A percentile compares a stretch with the other conserved stretches of the same genome.
These are phyloP conservation scores for Hypoxylon sp. DNA, from an alignment of 2,329 filamentous ascomycete genomes.

Conservation along the genomic window DNA sequence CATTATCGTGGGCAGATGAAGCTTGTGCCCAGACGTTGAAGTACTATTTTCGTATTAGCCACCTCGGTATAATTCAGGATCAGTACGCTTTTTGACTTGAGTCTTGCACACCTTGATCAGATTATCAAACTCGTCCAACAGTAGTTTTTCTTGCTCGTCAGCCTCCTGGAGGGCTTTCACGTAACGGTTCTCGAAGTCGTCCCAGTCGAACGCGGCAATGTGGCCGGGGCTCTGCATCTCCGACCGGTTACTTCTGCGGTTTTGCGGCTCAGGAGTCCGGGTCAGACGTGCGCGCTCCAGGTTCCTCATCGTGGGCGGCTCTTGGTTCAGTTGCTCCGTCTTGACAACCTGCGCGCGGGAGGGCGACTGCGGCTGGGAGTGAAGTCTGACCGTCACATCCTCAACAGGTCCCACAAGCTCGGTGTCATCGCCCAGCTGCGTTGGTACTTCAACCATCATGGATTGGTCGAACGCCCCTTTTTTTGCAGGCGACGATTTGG, in stretches of 20 bases:
- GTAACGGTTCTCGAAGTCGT: constrained; percentile 75
- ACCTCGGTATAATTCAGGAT: constrained; percentile 27
- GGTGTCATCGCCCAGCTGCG: constrained; percentile 35
- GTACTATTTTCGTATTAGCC: constrained; percentile 60
- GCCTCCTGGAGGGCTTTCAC: constrained; percentile 69
- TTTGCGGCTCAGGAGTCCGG: constrained; percentile 49
- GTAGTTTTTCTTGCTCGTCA: constrained; percentile 67
- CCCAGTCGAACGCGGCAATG: constrained; percentile 75
- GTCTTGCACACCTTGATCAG: constrained; percentile 67
- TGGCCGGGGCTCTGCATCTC: constrained; percentile 55
- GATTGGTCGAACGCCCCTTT: constrained; percentile 40
- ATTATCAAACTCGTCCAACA: constrained; percentile 71
- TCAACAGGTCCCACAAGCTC: constrained; percentile 30
- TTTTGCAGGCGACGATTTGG: constrained; percentile 31
- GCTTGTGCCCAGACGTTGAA: constrained; percentile 82
- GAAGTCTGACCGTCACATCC: constrained; percentile 38
- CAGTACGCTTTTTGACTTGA: constrained; percentile 11
- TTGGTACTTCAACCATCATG: constrained; percentile 45
- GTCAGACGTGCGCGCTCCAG: constrained; percentile 38
- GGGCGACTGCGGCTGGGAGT: constrained; percentile 36
- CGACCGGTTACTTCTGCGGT: constrained; percentile 46
- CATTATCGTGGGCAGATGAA: constrained; percentile 75
- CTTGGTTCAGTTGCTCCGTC: constrained; percentile 27
- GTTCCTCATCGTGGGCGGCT: constrained; percentile 18
- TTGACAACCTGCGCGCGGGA: constrained; percentile 30